Conservation (phyloP, 345 rosid genomes). For the Trapa bicornis region DNA sequence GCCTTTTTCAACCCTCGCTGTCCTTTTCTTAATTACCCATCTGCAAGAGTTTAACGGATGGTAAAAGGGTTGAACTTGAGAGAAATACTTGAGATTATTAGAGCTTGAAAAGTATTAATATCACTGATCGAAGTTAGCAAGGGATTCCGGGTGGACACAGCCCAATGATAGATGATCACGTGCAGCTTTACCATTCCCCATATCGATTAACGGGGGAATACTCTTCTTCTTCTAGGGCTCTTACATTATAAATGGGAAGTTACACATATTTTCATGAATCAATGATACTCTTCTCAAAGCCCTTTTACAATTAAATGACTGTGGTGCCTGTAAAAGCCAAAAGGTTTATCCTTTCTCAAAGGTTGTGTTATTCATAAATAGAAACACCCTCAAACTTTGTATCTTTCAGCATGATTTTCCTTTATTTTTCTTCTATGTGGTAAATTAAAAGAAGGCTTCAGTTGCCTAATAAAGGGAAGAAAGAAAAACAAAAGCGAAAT, state of each 20-base stretch:
- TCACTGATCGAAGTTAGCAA: too few relatives aligned
- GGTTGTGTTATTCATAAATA: too few relatives aligned
- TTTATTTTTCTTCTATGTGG: not conserved
- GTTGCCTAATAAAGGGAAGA: not conserved
- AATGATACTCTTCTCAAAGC: too few relatives aligned
- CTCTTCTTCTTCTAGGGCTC: not conserved
- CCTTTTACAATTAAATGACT: too few relatives aligned
- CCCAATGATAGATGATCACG: not conserved
- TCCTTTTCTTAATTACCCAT: too few relatives aligned
- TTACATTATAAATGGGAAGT: too few relatives aligned
- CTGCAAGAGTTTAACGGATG: too few relatives aligned
- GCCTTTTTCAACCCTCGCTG: not conserved
- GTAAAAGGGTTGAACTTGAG: not conserved
- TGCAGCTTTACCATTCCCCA: not conserved
- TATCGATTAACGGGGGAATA: not conserved
- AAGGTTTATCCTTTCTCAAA: too few relatives aligned
- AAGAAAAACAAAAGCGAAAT: not conserved
- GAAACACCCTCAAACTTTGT: too few relatives aligned
- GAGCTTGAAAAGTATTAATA: not conserved
- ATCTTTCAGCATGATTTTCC: not conserved
- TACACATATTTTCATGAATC: too few relatives aligned
- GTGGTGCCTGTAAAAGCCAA: too few relatives aligned
- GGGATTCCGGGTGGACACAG: not conserved
- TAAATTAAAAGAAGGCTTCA: not conserved
- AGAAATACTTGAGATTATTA: not conserved